Evolutionary conservation across 192 early-diverging fungal genomes (phyloP), one percentile per base, ranked within the genome.

Genomic region (Paraglomus occultum): DNA sequence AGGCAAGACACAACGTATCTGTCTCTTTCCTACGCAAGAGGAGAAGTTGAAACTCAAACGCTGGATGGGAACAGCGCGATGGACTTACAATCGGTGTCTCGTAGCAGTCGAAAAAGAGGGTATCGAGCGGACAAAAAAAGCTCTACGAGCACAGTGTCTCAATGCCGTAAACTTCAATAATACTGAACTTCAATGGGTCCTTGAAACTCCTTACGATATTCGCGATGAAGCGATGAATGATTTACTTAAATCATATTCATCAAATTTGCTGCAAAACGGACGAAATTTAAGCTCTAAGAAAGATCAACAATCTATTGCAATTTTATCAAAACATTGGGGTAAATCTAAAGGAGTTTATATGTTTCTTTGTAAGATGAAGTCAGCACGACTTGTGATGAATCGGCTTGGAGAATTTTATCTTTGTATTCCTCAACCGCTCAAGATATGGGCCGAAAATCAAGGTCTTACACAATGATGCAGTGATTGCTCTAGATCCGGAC

Each of bases 131-230:
- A 64, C 9, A 46, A 64, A 64, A 64, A 46, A 18, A 49, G 4
- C 22, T 64, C 18, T 64, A 31, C 6, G 2, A 18, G 46, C 45
- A 48, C 10, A 22, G 31, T 64, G 22, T 22, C 18, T 64, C 46
- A 64, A 64, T 31, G 4, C 46, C 31, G 43, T 31, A 60, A 60
- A 60, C 58, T 60, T 60, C n/a, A 60, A 60, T 54, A 60, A 60
- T 43, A 60, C 39, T 4, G 45, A 60, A 4, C 14, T 60, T 60
- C 8, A 64, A 23, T 64, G 2, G 46, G 22, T 47, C 31, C 0
- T 64, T 5, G n/a, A 48, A 49, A 64, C 18, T 0, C 18, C 62
- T 49, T 64, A 64, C 31, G n/a, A 64, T 64, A 49, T 64, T 23
- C 62, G 38, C 18, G 11, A 64, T 64, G 46, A 64, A 64, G 46